A percentile compares a stretch with the other conserved stretches of the same genome.
Conservation (phyloP, 2,329 filamentous ascomycete genomes). For the Juglanconis oblonga region DNA sequence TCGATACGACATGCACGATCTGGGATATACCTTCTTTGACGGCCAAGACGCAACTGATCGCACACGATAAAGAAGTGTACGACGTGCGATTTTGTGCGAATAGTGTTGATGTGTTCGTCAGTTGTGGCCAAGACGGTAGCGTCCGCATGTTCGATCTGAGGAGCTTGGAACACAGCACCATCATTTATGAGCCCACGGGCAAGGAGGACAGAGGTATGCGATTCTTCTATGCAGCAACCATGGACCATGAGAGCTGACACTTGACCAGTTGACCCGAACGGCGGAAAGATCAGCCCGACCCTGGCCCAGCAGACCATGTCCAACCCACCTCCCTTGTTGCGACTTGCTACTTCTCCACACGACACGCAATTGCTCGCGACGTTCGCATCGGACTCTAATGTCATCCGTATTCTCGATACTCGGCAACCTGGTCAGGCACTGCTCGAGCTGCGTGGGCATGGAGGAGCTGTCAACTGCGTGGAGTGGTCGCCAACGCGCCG, state of each 20-base stretch:
- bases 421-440: slow-evolving; percentile 94
- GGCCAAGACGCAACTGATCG: slow-evolving; percentile 96
- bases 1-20: slow-evolving; percentile 98
- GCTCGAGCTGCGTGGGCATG: slow-evolving; percentile 87
- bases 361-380: slow-evolving; percentile 96
- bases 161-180: slow-evolving; percentile 95
- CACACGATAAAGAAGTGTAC: slow-evolving; percentile 98
- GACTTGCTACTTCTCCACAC: slow-evolving; percentile 86
- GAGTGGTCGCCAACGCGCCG: slow-evolving; percentile 91
- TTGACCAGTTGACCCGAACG: slow-evolving; percentile 45
- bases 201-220: slow-evolving; percentile 71
- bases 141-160: slow-evolving; percentile 98
- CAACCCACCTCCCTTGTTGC: slow-evolving; percentile 73
- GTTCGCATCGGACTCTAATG: slow-evolving; percentile 87
- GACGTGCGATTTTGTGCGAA: slow-evolving; percentile 98
- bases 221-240: neutral
- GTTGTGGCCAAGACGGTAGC: slow-evolving; percentile 94
- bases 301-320: slow-evolving; percentile 74
- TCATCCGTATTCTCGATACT: slow-evolving; percentile 93
- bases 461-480: slow-evolving; percentile 81
- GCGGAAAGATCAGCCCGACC: slow-evolving; percentile 68
- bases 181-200: slow-evolving; percentile 95
- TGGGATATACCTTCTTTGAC: slow-evolving; percentile 99
- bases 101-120: slow-evolving; percentile 97
- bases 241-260: neutral